Evolutionary conservation across 2,329 filamentous ascomycete species (phyloP).

Genomic region (Byssochlamys sp.): DNA sequence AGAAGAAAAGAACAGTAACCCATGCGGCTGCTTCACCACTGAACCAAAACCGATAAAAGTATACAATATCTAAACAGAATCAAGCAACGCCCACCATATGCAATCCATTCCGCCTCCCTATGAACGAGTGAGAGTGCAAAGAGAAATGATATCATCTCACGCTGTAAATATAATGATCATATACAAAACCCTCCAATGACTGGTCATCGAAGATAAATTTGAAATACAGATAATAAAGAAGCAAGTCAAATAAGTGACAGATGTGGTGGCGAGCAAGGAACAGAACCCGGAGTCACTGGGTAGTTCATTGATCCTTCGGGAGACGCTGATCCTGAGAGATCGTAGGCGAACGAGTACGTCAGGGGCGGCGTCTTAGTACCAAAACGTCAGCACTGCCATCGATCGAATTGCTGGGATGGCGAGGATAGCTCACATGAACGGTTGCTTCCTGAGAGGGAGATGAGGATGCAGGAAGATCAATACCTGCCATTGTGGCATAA

Average conservation of each 20-base stretch:
- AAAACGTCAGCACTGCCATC: conserved; percentile 8
- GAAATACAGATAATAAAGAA: not conserved
- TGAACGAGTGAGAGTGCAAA: not conserved
- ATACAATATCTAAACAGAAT: not conserved
- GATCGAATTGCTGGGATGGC: conserved; percentile 8
- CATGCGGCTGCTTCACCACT: too few relatives aligned
- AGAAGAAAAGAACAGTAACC: not conserved
- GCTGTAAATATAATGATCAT: not conserved
- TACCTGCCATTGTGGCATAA: conserved; percentile 50
- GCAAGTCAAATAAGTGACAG: conserved; percentile 9
- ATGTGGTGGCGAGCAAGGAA: conserved; percentile 30
- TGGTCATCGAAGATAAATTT: not conserved
- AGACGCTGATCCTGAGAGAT: conserved; percentile 34
- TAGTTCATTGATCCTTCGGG: conserved; percentile 29
- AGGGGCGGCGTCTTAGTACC: conserved; percentile 7
- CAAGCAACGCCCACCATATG: not conserved
- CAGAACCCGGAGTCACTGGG: conserved; percentile 35
- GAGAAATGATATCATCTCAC: not conserved
- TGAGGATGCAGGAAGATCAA: conserved; percentile 38
- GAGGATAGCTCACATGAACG: conserved; percentile 36
- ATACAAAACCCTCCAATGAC: not conserved
- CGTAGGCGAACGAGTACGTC: conserved; percentile 15
- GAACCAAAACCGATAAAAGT: not conserved
- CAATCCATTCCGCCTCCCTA: not conserved
- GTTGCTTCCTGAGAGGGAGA: conserved; percentile 28